Conservation (phyloP, 768 basidiomycete species). For the Tricholoma furcatifolium region DNA sequence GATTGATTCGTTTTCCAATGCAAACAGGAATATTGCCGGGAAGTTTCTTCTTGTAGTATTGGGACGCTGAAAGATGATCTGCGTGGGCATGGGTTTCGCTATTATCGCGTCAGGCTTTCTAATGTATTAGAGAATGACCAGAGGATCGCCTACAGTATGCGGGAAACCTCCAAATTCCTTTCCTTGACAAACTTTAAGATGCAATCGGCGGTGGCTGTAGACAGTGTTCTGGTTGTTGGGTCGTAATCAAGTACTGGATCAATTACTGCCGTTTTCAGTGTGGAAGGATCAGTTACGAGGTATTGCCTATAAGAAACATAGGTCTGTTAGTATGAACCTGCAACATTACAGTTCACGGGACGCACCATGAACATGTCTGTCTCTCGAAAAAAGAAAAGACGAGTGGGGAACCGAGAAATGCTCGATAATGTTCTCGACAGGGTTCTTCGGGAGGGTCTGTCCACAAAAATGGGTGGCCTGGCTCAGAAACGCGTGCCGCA, state of each 20-base stretch:
- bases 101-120: neutral
- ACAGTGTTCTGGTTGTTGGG: conserved; percentile 25
- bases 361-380: conserved; percentile 21
- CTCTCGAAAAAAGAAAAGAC: conserved; percentile 24
- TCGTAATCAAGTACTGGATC: conserved; percentile 37
- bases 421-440: conserved; percentile 9
- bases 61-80: conserved; percentile 36
- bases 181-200: conserved; percentile 28
- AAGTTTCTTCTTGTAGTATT: conserved; percentile 30
- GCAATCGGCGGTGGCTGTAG: conserved; percentile 31
- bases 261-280: conserved; percentile 40
- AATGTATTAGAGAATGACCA: neutral
- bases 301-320: conserved; percentile 42
- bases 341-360: neutral
- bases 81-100: conserved; percentile 40
- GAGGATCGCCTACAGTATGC: conserved; percentile 28
- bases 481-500: neutral
- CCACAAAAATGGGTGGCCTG: neutral
- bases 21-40: conserved; percentile 28
- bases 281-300: conserved; percentile 55
- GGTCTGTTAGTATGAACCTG: neutral
- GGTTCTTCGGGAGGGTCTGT: neutral
- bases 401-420: conserved; percentile 11
- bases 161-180: conserved; percentile 27
- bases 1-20: conserved; percentile 33